Evolutionary conservation across 1,284 basidiomycete genomes (phyloP), one percentile per base, ranked within the genome.

Genomic region (Ceratobasidium sp.): DNA sequence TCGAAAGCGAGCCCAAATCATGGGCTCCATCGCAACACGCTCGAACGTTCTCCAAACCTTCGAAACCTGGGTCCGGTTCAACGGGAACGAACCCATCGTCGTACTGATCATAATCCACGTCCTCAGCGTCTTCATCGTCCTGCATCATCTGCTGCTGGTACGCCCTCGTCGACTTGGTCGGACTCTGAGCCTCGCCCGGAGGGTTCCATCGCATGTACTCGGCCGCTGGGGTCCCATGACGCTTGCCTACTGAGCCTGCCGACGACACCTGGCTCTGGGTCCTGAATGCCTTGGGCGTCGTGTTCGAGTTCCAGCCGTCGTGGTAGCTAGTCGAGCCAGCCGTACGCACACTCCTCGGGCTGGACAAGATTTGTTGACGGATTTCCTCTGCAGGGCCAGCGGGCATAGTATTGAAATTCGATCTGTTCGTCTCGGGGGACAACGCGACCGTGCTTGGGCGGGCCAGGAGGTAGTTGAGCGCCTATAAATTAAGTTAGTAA

Each of bases 1-100:
- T 88, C 0, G 91, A 91, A 47, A 94, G 91, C 0, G 93, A 93
- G 17, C 87, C 85, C 33, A 89, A 86, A 67, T 88, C 86, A 84
- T 99, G 97, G 88, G 89, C 81, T 33, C 97, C 97, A 83, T 97
- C 95, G 81, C 96, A 98, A 84, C 96, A 98, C 1, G 96, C 96
- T 42, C 95, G 89, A 33, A 97, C 95, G 81, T 98, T 97, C 84
- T 98, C 97, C 61, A 99, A 82, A 0, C 96, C 97, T 81, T 99
- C 97, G 82, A 91, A 99, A 1, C 90, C 94, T 91, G 91, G 86
- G 26, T 89, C 88, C 54, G 91, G 92, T 51, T 90, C 91, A 78
- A 94, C 90, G 23, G 93, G 86, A 82, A 93, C 91, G 80, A 94
- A 94, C 5, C 73, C 73, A 26, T 75, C 73, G 28, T 75, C 73